A percentile compares a stretch with the other conserved stretches of the same genome.
Evolutionary conservation across 2,329 filamentous ascomycete genomes (phyloP).

Genomic region (Sarocladium oryzae): DNA sequence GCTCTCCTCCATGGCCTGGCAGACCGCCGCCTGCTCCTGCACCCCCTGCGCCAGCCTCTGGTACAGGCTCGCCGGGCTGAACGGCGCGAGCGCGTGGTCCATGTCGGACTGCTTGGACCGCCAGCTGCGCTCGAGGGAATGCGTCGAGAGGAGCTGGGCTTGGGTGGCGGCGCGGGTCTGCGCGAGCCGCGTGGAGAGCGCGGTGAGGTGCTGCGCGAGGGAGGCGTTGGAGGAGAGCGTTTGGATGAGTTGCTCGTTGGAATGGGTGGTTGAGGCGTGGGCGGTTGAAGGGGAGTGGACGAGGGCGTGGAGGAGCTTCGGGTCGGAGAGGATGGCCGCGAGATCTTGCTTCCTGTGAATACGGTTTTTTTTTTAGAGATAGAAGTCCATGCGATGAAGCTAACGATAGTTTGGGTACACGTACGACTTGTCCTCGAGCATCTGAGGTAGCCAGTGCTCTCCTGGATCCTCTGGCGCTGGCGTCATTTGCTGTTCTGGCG

Average conservation of each 20-base stretch:
- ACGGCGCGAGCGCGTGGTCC: slow-evolving; percentile 76
- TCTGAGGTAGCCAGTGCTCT: slow-evolving; percentile 71
- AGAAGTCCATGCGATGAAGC: too few species aligned
- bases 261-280: slow-evolving; percentile 65
- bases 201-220: slow-evolving; percentile 56
- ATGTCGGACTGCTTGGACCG: slow-evolving; percentile 81
- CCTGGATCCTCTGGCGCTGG: slow-evolving; percentile 47
- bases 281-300: slow-evolving; percentile 58
- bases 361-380: too few species aligned
- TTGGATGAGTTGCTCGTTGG: slow-evolving; percentile 56
- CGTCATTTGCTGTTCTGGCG: slow-evolving; percentile 14
- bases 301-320: slow-evolving; percentile 65
- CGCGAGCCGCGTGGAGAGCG: slow-evolving; percentile 50
- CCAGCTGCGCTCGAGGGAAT: slow-evolving; percentile 89
- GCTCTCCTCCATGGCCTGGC: slow-evolving; percentile 82
- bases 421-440: slow-evolving; percentile 77
- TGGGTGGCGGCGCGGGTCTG: slow-evolving; percentile 66
- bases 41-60: slow-evolving; percentile 70
- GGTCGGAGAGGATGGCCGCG: slow-evolving; percentile 57
- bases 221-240: slow-evolving; percentile 66
- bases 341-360: slow-evolving; percentile 80
- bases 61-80: slow-evolving; percentile 81
- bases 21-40: slow-evolving; percentile 75
- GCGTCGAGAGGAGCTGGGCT: slow-evolving; percentile 73
- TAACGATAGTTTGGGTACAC: too few species aligned